Evolutionary conservation across 495 filamentous ascomycete species (phyloP).

Genomic region (Glonium stellatum): DNA sequence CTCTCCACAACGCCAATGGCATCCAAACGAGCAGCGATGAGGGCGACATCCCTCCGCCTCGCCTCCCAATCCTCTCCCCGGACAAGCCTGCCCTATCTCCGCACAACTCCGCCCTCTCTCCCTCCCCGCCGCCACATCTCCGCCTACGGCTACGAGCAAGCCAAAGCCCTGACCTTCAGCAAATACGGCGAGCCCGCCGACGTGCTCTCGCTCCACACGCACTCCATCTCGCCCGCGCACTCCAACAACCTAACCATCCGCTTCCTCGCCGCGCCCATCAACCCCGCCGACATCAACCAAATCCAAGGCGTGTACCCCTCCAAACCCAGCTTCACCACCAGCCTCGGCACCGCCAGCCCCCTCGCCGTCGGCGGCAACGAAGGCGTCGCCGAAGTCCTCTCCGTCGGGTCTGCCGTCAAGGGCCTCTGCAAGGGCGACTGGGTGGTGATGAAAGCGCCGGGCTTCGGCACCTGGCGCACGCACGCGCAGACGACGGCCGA

Average conservation of each 20-base stretch:
- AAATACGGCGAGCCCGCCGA: slow-evolving; percentile 78
- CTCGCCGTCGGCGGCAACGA: slow-evolving; percentile 82
- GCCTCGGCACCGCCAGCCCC: slow-evolving; percentile 66
- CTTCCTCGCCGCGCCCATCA: slow-evolving; percentile 83
- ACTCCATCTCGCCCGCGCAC: slow-evolving; percentile 40
- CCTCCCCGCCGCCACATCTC: slow-evolving; percentile 46
- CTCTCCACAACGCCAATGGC: slow-evolving; percentile 13
- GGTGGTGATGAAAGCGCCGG: slow-evolving; percentile 75
- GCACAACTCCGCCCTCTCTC: background rate
- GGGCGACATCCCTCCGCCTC: background rate
- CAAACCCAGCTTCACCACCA: slow-evolving; percentile 63
- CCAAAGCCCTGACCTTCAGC: slow-evolving; percentile 81
- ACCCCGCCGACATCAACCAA: slow-evolving; percentile 95
- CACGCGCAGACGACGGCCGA: slow-evolving; percentile 61
- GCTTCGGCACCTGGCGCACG: slow-evolving; percentile 88
- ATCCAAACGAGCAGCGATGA: slow-evolving; percentile 11
- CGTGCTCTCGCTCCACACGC: slow-evolving; percentile 51
- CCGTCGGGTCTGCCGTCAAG: slow-evolving; percentile 53
- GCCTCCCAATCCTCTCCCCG: background rate
- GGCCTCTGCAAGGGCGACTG: slow-evolving; percentile 67
- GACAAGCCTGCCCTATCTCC: slow-evolving; percentile 7
- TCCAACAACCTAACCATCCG: slow-evolving; percentile 49
- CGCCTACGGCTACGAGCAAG: slow-evolving; percentile 95
- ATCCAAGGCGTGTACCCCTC: slow-evolving; percentile 95
- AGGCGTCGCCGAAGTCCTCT: slow-evolving; percentile 77